phyloP scores from a whole-genome alignment of 2,329 filamentous ascomycete genomes.

The Rutstroemia sp. region DNA sequence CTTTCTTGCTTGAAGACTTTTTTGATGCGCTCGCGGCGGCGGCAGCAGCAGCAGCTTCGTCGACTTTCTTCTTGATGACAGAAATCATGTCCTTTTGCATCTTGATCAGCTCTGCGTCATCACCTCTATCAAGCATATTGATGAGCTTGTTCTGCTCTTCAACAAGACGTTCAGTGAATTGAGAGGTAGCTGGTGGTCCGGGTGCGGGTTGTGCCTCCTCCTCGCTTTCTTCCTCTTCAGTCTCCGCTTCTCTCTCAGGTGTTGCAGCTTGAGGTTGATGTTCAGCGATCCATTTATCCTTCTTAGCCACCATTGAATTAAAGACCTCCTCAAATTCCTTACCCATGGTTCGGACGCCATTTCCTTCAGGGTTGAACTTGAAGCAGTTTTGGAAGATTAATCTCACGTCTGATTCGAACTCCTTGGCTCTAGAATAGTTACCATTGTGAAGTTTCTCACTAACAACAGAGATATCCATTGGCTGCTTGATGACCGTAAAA shows the following conservation, averaged over 20 bases:
- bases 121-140: conserved; percentile 42
- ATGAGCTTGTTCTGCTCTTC: conserved; percentile 53
- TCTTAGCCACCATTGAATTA: conserved; percentile 66
- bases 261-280: conserved; percentile 61
- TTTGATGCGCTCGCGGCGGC: conserved; percentile 10
- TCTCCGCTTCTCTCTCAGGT: conserved; percentile 56
- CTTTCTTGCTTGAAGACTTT: conserved; percentile 45
- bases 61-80: conserved; percentile 52
- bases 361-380: conserved; percentile 79
- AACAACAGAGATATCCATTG: conserved; percentile 90
- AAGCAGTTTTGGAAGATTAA: conserved; percentile 86
- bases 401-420: conserved; percentile 76
- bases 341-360: conserved; percentile 66
- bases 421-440: conserved; percentile 73
- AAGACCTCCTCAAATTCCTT: conserved; percentile 70
- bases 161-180: conserved; percentile 39
- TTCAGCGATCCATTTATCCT: conserved; percentile 72
- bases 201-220: conserved; percentile 34
- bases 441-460: conserved; percentile 67
- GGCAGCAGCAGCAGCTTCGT: conserved; percentile 39
- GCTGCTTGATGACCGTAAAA: conserved; percentile 88
- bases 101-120: conserved; percentile 37
- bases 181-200: conserved; percentile 25
- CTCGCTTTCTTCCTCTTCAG: conserved; percentile 53
- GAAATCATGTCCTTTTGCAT: conserved; percentile 48